Percentiles rank a stretch among this genome's conserved stretches.
Evolutionary conservation across 768 basidiomycete genomes (phyloP).

Genomic region (Chalciporus piperatus): DNA sequence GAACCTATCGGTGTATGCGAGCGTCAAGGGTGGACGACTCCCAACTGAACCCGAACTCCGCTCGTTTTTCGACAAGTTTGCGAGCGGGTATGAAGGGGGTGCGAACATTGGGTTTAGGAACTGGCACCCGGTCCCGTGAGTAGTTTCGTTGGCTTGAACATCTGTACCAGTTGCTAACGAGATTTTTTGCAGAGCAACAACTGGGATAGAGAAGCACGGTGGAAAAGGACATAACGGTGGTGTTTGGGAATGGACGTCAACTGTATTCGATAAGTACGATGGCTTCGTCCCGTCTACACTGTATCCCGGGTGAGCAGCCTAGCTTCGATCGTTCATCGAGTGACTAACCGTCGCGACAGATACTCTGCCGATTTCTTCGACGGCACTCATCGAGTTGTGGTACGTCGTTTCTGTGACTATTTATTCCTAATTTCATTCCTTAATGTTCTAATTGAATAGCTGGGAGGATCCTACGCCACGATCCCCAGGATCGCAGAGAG

Average conservation of each 20-base stretch:
- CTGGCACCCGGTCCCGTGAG: constrained; percentile 93
- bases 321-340: background rate
- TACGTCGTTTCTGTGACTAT: constrained; percentile 42
- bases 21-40: constrained; percentile 85
- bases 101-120: constrained; percentile 86
- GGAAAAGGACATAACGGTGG: constrained; percentile 86
- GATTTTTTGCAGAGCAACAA: constrained; percentile 54
- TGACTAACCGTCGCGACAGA: constrained; percentile 32
- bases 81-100: constrained; percentile 71
- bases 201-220: constrained; percentile 47
- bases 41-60: constrained; percentile 89
- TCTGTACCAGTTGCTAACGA: constrained; percentile 1
- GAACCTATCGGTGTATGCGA: constrained; percentile 77
- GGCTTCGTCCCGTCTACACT: constrained; percentile 73
- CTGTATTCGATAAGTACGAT: constrained; percentile 63
- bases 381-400: constrained; percentile 79
- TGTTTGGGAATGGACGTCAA: constrained; percentile 98
- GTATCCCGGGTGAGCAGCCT: constrained; percentile 74
- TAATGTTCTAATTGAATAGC: constrained; percentile 39
- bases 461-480: constrained; percentile 89
- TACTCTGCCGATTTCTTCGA: constrained; percentile 93
- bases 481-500: constrained; percentile 79
- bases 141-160: constrained; percentile 9
- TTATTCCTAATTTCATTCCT: background rate
- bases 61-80: constrained; percentile 72